These are phyloP conservation scores for Ziziphus jujuba DNA, from an alignment of 306 rosid genomes.

Conservation along the genomic window DNA sequence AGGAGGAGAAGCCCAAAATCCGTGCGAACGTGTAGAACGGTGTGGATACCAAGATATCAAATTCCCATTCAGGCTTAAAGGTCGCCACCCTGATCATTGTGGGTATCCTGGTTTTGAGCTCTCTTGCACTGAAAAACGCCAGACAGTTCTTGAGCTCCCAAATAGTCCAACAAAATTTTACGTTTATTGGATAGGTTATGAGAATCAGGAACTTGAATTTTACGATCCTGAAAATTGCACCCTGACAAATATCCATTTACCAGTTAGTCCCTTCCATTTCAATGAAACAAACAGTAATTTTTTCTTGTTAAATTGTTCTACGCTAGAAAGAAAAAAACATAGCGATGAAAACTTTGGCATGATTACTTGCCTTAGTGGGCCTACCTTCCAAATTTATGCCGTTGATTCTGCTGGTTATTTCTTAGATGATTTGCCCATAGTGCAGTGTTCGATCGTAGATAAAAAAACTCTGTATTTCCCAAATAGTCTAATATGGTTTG, in stretches of 20 bases:
- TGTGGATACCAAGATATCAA: slow-evolving; percentile 23
- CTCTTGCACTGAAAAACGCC: slow-evolving; percentile 20
- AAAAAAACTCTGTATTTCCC: background rate
- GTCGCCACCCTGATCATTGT: slow-evolving; percentile 12
- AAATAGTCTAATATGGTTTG: slow-evolving; percentile 21
- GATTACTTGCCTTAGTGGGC: slow-evolving; percentile 4
- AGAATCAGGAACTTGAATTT: slow-evolving; percentile 20
- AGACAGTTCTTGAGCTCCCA: slow-evolving; percentile 30
- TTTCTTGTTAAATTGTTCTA: slow-evolving; percentile 34
- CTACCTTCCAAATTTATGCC: slow-evolving; percentile 7
- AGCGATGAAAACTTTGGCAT: background rate
- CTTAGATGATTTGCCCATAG: background rate
- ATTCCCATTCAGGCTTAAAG: slow-evolving; percentile 40
- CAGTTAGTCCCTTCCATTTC: slow-evolving; percentile 25
- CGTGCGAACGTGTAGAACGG: background rate
- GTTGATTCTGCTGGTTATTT: accelerated
- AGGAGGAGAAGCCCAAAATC: slow-evolving; percentile 6
- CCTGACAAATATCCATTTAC: slow-evolving; percentile 2
- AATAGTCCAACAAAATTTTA: slow-evolving; percentile 7
- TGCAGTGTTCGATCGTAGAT: slow-evolving; percentile 27
- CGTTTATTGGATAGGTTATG: slow-evolving; percentile 30
- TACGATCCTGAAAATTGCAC: slow-evolving; percentile 11
- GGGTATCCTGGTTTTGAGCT: slow-evolving; percentile 35
- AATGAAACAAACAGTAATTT: accelerated
- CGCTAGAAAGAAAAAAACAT: background rate